Percentiles rank a stretch among this genome's conserved stretches.
These are phyloP conservation scores for Cochlearia excelsa DNA, from an alignment of 345 rosid species.

Conservation along the genomic window DNA sequence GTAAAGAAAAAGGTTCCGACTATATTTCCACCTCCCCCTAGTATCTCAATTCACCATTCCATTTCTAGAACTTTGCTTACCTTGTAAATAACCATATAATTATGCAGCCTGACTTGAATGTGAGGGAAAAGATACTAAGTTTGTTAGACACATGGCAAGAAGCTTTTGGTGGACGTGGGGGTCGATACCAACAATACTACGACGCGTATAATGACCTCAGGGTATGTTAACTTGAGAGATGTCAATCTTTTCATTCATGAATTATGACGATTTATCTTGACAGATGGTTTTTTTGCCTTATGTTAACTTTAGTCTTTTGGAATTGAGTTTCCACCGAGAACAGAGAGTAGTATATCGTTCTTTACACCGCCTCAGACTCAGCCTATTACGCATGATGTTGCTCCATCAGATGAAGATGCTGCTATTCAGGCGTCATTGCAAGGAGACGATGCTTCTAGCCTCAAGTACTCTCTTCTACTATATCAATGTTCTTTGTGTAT, in stretches of 20 bases:
- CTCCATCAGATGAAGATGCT: slow-evolving; percentile 67
- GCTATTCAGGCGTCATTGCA: slow-evolving; percentile 82
- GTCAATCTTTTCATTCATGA: slow-evolving; percentile 5
- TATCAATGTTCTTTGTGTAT: slow-evolving; percentile 5
- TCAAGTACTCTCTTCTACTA: slow-evolving; percentile 49
- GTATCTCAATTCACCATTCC: background rate
- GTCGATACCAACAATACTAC: slow-evolving; percentile 75
- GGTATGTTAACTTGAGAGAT: slow-evolving; percentile 42
- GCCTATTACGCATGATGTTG: slow-evolving; percentile 39
- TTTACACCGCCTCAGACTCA: slow-evolving; percentile 94
- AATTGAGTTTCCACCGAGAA: slow-evolving; percentile 89
- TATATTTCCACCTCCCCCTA: slow-evolving; percentile 1
- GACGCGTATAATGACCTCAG: slow-evolving; percentile 77
- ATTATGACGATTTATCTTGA: background rate
- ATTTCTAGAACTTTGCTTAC: slow-evolving; percentile 9
- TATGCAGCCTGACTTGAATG: slow-evolving; percentile 80
- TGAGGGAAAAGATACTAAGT: slow-evolving; percentile 80
- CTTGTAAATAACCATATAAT: slow-evolving; percentile 16
- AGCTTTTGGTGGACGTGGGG: slow-evolving; percentile 77
- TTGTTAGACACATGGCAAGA: slow-evolving; percentile 49
- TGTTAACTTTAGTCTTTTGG: slow-evolving; percentile 55
- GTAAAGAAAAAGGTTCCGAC: slow-evolving; percentile 83
- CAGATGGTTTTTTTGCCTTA: background rate
- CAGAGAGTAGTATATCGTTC: slow-evolving; percentile 62
- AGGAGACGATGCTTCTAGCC: slow-evolving; percentile 76